Conservation (phyloP, 2,329 filamentous ascomycete species). For the Aspergillus candidus region DNA sequence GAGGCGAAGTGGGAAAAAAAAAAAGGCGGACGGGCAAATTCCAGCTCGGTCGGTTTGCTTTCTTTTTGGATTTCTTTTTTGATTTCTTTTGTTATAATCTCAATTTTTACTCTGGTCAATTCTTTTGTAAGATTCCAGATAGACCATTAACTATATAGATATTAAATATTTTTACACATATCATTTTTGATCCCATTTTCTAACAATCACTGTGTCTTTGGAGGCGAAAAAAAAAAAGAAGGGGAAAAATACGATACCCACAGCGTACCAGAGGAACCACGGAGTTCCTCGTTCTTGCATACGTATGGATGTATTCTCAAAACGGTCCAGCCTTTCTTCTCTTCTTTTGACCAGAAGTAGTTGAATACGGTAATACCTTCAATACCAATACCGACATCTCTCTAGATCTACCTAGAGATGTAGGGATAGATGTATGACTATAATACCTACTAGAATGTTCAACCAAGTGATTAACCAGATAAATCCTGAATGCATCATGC, state of each 20-base stretch:
- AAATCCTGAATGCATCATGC: no score
- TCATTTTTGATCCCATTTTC: constrained; percentile 6
- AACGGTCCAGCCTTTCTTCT: no score
- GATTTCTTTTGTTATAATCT: background rate
- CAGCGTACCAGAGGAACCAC: background rate
- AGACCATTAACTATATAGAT: background rate
- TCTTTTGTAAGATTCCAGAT: background rate
- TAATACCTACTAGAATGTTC: no score
- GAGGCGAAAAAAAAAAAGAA: constrained; percentile 1
- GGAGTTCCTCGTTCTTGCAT: no score
- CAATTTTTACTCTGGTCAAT: no score
- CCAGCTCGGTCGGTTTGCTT: constrained; percentile 2
- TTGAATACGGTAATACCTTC: no score
- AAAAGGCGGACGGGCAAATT: constrained; percentile 13
- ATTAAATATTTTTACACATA: background rate
- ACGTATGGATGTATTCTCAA: no score
- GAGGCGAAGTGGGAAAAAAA: constrained; percentile 22
- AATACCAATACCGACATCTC: no score
- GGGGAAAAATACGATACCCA: background rate
- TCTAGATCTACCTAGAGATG: no score
- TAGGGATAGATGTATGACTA: no score
- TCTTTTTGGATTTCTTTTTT: background rate
- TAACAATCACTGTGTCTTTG: background rate
- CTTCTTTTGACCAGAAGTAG: no score
- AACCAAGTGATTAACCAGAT: no score